Conservation (phyloP, 2,329 filamentous ascomycete species). For the Helotiales sp. region DNA sequence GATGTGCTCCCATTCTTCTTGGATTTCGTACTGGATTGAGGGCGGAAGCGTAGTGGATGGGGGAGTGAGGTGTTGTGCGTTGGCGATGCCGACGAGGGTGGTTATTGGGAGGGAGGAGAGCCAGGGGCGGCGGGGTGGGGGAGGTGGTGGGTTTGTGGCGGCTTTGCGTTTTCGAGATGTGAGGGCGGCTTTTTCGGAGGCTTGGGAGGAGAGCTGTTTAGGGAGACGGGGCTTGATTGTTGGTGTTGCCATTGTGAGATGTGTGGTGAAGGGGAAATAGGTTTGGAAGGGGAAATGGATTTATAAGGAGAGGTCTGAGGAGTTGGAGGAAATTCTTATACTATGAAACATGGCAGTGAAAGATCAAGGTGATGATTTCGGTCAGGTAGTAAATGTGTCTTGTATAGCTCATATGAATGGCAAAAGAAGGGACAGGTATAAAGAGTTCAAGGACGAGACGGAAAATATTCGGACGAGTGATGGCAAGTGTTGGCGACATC, state of each 20-base stretch:
- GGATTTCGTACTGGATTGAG: background rate
- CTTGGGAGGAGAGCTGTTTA: background rate
- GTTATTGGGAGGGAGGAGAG: background rate
- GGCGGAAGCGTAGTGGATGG: background rate
- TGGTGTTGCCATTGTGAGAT: background rate
- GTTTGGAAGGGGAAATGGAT: background rate
- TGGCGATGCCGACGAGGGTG: background rate
- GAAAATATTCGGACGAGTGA: no score
- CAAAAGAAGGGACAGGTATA: no score
- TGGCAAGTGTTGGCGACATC: no score
- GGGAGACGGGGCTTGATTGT: background rate
- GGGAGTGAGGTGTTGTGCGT: background rate
- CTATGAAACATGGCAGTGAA: no score
- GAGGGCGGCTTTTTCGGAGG: background rate
- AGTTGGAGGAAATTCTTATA: no score
- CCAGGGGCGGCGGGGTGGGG: background rate
- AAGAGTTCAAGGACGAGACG: no score
- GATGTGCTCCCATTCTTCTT: slow-evolving; percentile 7
- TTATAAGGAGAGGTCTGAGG: background rate
- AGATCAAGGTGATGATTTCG: no score
- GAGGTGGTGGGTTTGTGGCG: background rate
- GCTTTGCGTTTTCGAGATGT: background rate
- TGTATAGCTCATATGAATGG: no score
- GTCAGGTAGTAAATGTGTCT: no score
- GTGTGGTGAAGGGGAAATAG: background rate